Evolutionary conservation across 2,329 filamentous ascomycete genomes (phyloP).

Genomic region (Calonectria pteridis): DNA sequence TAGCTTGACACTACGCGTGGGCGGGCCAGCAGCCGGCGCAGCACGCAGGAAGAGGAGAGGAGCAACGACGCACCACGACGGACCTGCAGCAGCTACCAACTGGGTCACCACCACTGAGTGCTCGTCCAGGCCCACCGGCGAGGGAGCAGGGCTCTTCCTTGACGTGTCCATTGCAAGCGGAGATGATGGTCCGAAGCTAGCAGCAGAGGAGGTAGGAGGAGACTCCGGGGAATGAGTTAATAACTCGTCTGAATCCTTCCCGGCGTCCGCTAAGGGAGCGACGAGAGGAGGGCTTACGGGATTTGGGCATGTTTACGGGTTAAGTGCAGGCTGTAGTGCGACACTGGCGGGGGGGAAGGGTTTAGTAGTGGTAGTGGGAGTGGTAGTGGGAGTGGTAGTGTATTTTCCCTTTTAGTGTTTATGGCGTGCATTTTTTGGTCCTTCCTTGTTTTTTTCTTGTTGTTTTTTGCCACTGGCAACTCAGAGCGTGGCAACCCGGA

Average conservation of each 20-base stretch:
- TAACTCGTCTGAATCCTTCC: background rate
- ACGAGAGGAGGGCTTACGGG: background rate
- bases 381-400: background rate
- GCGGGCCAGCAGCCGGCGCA: background rate
- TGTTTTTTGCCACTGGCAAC: background rate
- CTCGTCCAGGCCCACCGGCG: background rate
- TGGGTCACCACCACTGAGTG: background rate
- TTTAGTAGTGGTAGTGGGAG: too few relatives aligned
- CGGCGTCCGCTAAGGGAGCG: background rate
- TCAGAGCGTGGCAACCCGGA: background rate
- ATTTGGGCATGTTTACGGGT: background rate
- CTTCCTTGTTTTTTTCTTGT: too few relatives aligned
- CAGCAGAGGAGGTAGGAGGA: background rate
- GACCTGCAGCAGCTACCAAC: background rate
- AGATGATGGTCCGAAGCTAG: background rate
- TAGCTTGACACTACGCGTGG: background rate
- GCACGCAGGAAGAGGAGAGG: background rate
- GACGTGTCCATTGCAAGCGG: conserved; percentile 1
- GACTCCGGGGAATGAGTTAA: conserved; percentile 9
- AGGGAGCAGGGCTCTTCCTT: background rate
- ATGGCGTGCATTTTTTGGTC: too few relatives aligned
- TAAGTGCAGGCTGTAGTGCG: background rate
- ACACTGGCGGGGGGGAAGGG: background rate
- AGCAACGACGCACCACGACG: background rate
- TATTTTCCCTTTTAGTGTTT: background rate